Percentiles rank a stretch among this genome's conserved stretches.
phyloP scores from a whole-genome alignment of 2,329 filamentous ascomycete genomes.

The Talaromyces albobiverticillius region DNA sequence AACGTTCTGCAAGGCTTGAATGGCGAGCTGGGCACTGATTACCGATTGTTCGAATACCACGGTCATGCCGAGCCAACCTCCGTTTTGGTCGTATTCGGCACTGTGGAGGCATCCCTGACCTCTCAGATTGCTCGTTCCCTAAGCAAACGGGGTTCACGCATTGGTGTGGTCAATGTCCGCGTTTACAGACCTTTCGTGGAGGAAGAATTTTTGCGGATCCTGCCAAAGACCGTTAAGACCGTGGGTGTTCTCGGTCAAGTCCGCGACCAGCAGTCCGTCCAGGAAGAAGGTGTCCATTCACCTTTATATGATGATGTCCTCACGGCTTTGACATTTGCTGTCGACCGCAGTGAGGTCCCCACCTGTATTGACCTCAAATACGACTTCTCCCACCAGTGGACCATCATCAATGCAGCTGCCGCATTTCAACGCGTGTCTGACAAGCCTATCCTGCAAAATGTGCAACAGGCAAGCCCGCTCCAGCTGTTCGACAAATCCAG shows the following conservation, averaged over 20 bases:
- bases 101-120: constrained; percentile 80
- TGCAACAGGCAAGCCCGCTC: constrained; percentile 43
- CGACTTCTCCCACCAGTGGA: constrained; percentile 66
- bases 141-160: constrained; percentile 67
- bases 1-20: constrained; percentile 75
- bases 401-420: constrained; percentile 45
- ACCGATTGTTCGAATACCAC: constrained; percentile 89
- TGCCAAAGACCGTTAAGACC: constrained; percentile 71
- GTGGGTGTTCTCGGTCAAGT: constrained; percentile 91
- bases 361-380: constrained; percentile 86
- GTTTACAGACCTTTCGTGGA: constrained; percentile 95
- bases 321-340: constrained; percentile 76
- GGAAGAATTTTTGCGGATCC: constrained; percentile 80
- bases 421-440: constrained; percentile 46
- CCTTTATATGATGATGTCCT: constrained; percentile 88
- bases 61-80: constrained; percentile 76
- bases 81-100: constrained; percentile 90
- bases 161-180: constrained; percentile 87
- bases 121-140: constrained; percentile 75
- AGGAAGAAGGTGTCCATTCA: constrained; percentile 76
- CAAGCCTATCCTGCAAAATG: constrained; percentile 36
- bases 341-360: constrained; percentile 61
- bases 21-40: constrained; percentile 87
- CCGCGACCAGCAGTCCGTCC: constrained; percentile 65
- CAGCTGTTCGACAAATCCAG: constrained; percentile 53